These are phyloP conservation scores for Coemansia sp. DNA, from an alignment of 192 early-diverging fungal species.

Conservation along the genomic window DNA sequence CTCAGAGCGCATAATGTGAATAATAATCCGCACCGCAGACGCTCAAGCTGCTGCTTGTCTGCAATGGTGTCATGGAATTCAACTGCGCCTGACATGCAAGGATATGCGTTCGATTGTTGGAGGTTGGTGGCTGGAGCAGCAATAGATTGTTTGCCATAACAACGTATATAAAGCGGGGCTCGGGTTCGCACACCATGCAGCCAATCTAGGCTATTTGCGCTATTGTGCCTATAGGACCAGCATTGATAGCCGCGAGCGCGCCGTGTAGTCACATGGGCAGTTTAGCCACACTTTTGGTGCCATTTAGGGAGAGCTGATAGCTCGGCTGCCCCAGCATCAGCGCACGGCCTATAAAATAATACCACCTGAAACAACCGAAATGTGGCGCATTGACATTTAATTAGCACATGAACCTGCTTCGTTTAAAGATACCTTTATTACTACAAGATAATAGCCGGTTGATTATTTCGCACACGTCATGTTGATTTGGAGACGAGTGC, in stretches of 20 bases:
- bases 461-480: background rate
- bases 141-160: background rate
- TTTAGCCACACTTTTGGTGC: background rate
- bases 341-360: background rate
- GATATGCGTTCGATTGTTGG: background rate
- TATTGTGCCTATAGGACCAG: background rate
- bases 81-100: background rate
- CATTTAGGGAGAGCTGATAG: background rate
- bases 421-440: background rate
- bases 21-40: no score
- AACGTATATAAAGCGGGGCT: background rate
- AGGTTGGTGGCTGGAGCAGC: background rate
- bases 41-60: background rate
- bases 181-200: conserved; percentile 1
- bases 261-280: background rate
- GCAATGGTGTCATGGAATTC: background rate
- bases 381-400: conserved; percentile 4
- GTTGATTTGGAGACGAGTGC: background rate
- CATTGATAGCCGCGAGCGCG: background rate
- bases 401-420: background rate
- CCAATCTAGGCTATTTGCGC: background rate
- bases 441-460: background rate
- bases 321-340: background rate
- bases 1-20: no score
- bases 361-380: no score